Evolutionary conservation across 306 rosid species (phyloP).

Genomic region (Mimosa bimucronata): DNA sequence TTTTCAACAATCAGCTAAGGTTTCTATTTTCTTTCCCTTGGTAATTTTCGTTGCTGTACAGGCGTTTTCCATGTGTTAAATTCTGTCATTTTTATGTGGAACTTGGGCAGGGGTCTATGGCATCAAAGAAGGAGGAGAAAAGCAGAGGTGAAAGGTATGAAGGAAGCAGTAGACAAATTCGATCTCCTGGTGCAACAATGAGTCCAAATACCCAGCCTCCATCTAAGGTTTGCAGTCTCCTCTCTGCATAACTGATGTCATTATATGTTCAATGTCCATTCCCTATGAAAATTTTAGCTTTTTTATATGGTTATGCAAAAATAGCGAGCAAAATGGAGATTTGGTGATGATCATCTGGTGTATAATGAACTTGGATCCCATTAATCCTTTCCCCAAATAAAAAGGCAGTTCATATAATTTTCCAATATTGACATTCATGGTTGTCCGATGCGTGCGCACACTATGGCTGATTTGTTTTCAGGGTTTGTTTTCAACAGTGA

Average conservation of each 20-base stretch:
- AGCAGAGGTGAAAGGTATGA: not conserved
- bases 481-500: conserved; percentile 5
- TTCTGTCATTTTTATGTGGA: not conserved
- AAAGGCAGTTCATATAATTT: not conserved
- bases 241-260: conserved; percentile 3
- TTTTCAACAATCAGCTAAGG: conserved; percentile 61
- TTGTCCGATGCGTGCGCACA: conserved; percentile 10
- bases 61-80: not conserved
- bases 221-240: conserved; percentile 6
- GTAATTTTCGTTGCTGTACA: not conserved
- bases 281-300: not conserved
- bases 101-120: conserved; percentile 1
- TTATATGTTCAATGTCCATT: not conserved
- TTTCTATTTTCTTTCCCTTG: conserved; percentile 19
- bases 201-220: not conserved
- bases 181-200: not conserved
- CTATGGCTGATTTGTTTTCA: conserved; percentile 11
- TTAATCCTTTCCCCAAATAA: not conserved
- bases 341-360: not conserved
- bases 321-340: conserved; percentile 5
- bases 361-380: not conserved
- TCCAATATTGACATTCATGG: conserved; percentile 1
- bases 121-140: not conserved
- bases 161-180: conserved; percentile 1
- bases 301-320: conserved; percentile 15